Percentiles rank a stretch among this genome's conserved stretches.
phyloP scores from a whole-genome alignment of 441 rosid genomes.

The Flueggea neowawraea region DNA sequence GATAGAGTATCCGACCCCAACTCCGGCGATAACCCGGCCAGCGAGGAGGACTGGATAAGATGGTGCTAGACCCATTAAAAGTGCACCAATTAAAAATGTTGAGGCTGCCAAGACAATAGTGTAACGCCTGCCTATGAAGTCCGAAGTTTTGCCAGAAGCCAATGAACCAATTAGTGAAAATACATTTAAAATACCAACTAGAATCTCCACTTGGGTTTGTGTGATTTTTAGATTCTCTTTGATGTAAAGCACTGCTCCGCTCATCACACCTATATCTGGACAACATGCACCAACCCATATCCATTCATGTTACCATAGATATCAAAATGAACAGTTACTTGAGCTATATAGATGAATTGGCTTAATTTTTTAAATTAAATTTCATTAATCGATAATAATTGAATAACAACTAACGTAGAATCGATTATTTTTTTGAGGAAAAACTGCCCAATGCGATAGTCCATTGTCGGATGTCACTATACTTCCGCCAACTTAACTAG shows the following conservation, averaged over 20 bases:
- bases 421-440: too few relatives aligned
- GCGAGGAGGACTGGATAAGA: constrained; percentile 33
- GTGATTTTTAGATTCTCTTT: constrained; percentile 32
- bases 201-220: constrained; percentile 32
- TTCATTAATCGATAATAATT: too few relatives aligned
- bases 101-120: constrained; percentile 47
- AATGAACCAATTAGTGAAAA: constrained; percentile 51
- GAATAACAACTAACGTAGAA: too few relatives aligned
- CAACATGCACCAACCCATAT: background rate
- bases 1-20: constrained; percentile 50
- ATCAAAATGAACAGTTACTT: too few relatives aligned
- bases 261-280: constrained; percentile 61
- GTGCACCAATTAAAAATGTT: constrained; percentile 44
- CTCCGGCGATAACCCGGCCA: constrained; percentile 51
- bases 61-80: constrained; percentile 58
- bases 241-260: constrained; percentile 50
- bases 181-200: constrained; percentile 48
- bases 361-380: too few relatives aligned
- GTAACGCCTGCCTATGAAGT: constrained; percentile 51
- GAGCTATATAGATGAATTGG: too few relatives aligned
- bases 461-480: too few relatives aligned
- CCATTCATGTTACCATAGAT: too few relatives aligned
- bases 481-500: too few relatives aligned
- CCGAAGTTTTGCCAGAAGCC: constrained; percentile 54
- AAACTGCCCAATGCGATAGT: too few relatives aligned